Base-by-base conservation (phyloP, 139 green algal genomes). In the Nannochloris sp. region DNA sequence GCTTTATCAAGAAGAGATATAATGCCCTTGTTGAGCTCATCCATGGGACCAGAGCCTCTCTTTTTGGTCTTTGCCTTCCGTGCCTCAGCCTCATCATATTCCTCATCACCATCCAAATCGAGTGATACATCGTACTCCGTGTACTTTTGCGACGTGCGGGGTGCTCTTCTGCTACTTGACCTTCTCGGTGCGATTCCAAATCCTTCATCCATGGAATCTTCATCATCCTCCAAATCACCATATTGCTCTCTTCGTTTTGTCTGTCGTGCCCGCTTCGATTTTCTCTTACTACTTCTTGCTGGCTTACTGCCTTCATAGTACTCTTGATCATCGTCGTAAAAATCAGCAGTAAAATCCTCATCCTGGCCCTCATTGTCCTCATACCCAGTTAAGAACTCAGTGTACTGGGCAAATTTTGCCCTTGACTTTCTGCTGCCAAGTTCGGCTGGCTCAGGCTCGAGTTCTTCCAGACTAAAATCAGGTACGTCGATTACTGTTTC, bases 11-110 rank as follows among this genome's bases (percentile, higher is more conserved):
- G n/a, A 29, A 66, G 18, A 14, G 19, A 25, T n/a, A 25, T 29
- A 24, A 64, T 57, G 18, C 56, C 9, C 56, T 19, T 21, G 19
- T 29, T 54, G 46, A 54, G 18, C 6, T 25, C 12, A 58, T 58
- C n/a, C 51, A 18, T 58, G 23, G 51, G n/a, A 19, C 15, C n/a
- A 2, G 12, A 23, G 15, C n/a, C 19, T 34, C 51, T 58, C 21
- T 10, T 58, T 15, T 27, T 54, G 4, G 46, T 23, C 46, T 71
- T 51, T 27, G 55, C 50, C 5, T 70, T 51, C 18, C 56, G 34
- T 37, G 53, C 61, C 55, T 36, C 37, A 56, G 10, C 54, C 54
- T 71, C 64, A 34, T 74, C 62, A 16, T 23, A 48, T 3, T 73
- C 57, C 6, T 44, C 48, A 10, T 73, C 34, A 11, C 34, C 34